Evolutionary conservation across 2,329 filamentous ascomycete species (phyloP).

Genomic region (Lecanicillium sp.): DNA sequence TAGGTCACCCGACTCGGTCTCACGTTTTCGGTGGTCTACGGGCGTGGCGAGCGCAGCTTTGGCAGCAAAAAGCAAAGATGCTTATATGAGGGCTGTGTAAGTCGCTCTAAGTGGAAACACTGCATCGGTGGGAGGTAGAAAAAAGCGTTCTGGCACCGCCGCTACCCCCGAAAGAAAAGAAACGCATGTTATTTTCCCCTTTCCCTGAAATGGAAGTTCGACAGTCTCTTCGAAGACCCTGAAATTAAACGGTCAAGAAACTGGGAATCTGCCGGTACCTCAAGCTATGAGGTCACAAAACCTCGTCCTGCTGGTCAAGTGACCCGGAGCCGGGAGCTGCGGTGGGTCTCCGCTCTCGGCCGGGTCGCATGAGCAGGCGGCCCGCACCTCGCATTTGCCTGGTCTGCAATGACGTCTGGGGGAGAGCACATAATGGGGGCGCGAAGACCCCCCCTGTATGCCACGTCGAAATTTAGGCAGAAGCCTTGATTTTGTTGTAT

Average conservation of each 20-base stretch:
- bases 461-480: too few relatives aligned
- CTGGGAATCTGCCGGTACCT: neutral
- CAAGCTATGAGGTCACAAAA: neutral
- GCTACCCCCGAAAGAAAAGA: too few relatives aligned
- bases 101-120: too few relatives aligned
- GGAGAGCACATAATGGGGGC: too few relatives aligned
- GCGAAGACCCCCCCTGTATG: too few relatives aligned
- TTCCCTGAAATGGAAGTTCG: neutral
- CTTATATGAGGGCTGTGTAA: too few relatives aligned
- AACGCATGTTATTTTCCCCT: too few relatives aligned
- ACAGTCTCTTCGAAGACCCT: neutral
- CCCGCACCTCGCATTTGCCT: too few relatives aligned
- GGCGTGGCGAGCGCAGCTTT: neutral
- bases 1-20: neutral
- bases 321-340: neutral
- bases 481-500: too few relatives aligned
- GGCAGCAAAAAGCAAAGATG: neutral
- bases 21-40: neutral
- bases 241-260: neutral
- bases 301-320: constrained; percentile 1
- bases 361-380: constrained; percentile 12
- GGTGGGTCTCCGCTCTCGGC: neutral
- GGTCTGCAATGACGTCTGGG: too few relatives aligned
- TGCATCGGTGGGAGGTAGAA: too few relatives aligned
- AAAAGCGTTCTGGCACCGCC: too few relatives aligned